Conservation (phyloP, 768 basidiomycete genomes). For the Hortiboletus campestris region DNA sequence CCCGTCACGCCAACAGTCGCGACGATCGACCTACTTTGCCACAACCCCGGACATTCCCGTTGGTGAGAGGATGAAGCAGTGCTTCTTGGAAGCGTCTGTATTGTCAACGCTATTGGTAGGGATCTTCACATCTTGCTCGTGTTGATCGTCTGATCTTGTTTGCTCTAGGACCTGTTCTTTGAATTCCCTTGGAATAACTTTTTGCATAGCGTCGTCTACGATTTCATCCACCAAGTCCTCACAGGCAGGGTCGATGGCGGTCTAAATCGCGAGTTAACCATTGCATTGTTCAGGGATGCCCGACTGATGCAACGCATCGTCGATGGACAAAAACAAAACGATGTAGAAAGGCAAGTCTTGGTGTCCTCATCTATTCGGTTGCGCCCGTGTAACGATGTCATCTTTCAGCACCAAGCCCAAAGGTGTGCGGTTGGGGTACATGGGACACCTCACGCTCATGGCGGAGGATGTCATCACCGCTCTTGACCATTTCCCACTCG, state of each 20-base stretch:
- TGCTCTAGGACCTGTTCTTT: slow-evolving; percentile 83
- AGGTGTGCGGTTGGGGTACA: slow-evolving; percentile 84
- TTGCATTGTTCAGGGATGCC: slow-evolving; percentile 86
- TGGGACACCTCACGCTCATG: slow-evolving; percentile 95
- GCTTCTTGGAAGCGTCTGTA: slow-evolving; percentile 73
- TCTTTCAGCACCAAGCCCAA: slow-evolving; percentile 61
- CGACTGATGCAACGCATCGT: slow-evolving; percentile 82
- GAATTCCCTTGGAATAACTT: slow-evolving; percentile 98
- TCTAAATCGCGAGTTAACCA: slow-evolving; percentile 78
- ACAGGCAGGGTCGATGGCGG: slow-evolving; percentile 84
- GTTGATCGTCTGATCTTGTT: not conserved
- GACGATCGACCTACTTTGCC: slow-evolving; percentile 41
- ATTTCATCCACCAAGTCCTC: slow-evolving; percentile 91
- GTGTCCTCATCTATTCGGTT: not conserved
- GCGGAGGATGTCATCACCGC: slow-evolving; percentile 93
- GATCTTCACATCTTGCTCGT: slow-evolving; percentile 9
- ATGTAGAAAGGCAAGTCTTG: slow-evolving; percentile 60
- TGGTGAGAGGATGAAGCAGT: slow-evolving; percentile 79
- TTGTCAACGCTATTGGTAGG: slow-evolving; percentile 76
- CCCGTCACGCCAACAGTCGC: slow-evolving; percentile 55
- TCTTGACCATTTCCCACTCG: slow-evolving; percentile 82
- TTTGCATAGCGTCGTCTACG: slow-evolving; percentile 93
- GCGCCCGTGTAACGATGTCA: slow-evolving; percentile 5
- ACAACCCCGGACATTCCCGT: slow-evolving; percentile 45
- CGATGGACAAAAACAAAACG: slow-evolving; percentile 80